phyloP scores from a whole-genome alignment of 1,284 basidiomycete species.

The Trametes versicolor region DNA sequence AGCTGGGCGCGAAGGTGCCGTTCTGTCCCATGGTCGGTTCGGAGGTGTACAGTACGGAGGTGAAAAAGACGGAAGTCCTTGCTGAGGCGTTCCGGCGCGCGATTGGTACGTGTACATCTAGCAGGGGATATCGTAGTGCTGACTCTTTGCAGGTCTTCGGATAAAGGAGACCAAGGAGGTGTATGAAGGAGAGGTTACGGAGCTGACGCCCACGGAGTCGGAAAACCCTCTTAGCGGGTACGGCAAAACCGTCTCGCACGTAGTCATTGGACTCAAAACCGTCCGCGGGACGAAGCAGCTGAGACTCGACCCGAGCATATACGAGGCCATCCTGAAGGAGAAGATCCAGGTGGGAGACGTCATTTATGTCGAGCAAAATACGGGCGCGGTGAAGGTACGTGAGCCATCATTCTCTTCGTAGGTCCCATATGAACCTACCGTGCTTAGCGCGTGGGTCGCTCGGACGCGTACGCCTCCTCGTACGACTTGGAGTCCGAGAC shows the following conservation, averaged over 20 bases:
- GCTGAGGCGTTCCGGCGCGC: constrained; percentile 95
- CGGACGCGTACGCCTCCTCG: constrained; percentile 98
- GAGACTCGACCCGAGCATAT: constrained; percentile 93
- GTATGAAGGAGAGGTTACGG: constrained; percentile 98
- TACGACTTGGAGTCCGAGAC: constrained; percentile 99
- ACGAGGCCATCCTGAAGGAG: constrained; percentile 98
- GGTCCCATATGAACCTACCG: constrained; percentile 9
- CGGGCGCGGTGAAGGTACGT: constrained; percentile 93
- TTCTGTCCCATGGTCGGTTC: constrained; percentile 99
- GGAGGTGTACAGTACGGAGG: constrained; percentile 97
- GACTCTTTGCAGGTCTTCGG: constrained; percentile 72
- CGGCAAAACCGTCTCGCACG: constrained; percentile 98
- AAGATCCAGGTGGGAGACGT: constrained; percentile 97
- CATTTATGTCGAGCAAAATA: constrained; percentile 95
- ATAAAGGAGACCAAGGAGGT: constrained; percentile 99
- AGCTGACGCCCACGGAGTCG: constrained; percentile 94
- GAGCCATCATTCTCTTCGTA: constrained; percentile 10
- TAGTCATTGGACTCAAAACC: constrained; percentile 96
- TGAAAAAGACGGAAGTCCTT: constrained; percentile 99
- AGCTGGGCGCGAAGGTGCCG: constrained; percentile 94
- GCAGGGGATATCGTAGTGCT: background rate
- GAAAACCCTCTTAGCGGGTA: constrained; percentile 97
- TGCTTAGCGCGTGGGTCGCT: constrained; percentile 89
- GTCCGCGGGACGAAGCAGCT: constrained; percentile 99
- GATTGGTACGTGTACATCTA: constrained; percentile 75